These are phyloP conservation scores for Graphium sp. DNA, from an alignment of 2,329 filamentous ascomycete genomes.

Conservation along the genomic window DNA sequence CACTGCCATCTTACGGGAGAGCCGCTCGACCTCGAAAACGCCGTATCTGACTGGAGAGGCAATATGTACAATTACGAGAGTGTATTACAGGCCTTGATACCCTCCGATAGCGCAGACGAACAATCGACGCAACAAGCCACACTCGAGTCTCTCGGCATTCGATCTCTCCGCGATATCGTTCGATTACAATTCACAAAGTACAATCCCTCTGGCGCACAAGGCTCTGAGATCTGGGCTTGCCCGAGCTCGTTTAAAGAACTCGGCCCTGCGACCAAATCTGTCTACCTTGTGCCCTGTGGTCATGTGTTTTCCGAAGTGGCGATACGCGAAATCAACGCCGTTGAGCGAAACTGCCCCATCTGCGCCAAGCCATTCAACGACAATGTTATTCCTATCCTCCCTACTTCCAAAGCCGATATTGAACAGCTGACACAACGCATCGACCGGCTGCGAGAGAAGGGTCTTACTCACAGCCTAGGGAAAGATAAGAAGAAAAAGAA, in stretches of 20 bases:
- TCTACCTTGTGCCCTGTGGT: constrained; percentile 87
- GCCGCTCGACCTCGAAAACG: constrained; percentile 48
- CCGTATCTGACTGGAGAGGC: constrained; percentile 73
- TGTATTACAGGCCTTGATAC: constrained; percentile 46
- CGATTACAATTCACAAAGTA: constrained; percentile 58
- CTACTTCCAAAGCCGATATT: constrained; percentile 54
- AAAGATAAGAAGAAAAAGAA: constrained; percentile 58
- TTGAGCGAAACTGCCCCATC: constrained; percentile 46
- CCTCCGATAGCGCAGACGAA: constrained; percentile 22
- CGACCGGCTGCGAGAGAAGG: constrained; percentile 50
- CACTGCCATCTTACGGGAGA: constrained; percentile 76
- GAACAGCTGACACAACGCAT: constrained; percentile 47
- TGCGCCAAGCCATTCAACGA: constrained; percentile 60
- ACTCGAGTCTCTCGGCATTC: constrained; percentile 40
- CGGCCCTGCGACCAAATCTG: constrained; percentile 60
- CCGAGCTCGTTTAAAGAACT: constrained; percentile 77
- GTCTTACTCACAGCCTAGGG: constrained; percentile 75
- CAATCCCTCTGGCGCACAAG: constrained; percentile 12
- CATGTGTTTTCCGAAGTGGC: constrained; percentile 85
- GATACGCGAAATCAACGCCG: constrained; percentile 62
- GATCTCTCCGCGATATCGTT: constrained; percentile 69
- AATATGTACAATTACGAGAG: constrained; percentile 91
- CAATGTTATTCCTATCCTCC: constrained; percentile 71
- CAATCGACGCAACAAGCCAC: constrained; percentile 29
- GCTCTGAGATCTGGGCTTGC: constrained; percentile 50